Base-by-base conservation (phyloP, 2,329 filamentous ascomycete genomes). In the Coleophoma eucalyptorum region DNA sequence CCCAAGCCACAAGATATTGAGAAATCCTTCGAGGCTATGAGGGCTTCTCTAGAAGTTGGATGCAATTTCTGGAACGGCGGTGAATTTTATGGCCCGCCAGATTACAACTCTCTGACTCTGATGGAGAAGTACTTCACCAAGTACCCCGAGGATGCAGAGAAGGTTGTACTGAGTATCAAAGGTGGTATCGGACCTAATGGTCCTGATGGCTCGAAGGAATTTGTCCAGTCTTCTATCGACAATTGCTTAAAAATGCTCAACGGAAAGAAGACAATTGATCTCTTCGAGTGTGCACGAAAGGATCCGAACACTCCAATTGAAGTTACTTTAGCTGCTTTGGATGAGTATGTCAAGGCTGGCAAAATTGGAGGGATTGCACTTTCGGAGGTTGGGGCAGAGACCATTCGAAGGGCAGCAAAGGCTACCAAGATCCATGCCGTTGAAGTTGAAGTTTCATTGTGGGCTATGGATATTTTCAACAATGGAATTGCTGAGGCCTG, bases 81-180 rank as follows among this genome's bases (percentile, higher is more conserved):
- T 55, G 81, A 86, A 61, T 76, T 86, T 60, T 88, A 88, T 67
- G 83, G 84, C 41, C 68, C 72, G 0, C 74, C 75, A 2, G 71
- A 78, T n/a, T 73, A 73, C 59, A 83, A 85, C 67, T 80, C 75
- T 3, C 64, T 84, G 62, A 76, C 78, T 37, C 66, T 87, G 11
- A 67, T 87, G 32, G 74, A 78, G 56, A 70, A 73, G 31, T 87
- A 86, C 68, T 84, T 87, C 62, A 72, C 72, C 35, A 74, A 76
- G 53, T 77, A 86, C 61, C 83, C 84, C 1, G 77, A 83, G 53
- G 78, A 86, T 52, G 81, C 81, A 8, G 70, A 76, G 48, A 79
- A 80, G 60, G 72, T 86, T n/a, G 72, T 83, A 11, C 66, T 87
- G 45, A 76, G 74, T 58, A 75, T 86, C 62, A 88, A 88, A 68